These are phyloP conservation scores for Macrocystidia cucumis DNA, from an alignment of 1,284 basidiomycete genomes.

Conservation along the genomic window DNA sequence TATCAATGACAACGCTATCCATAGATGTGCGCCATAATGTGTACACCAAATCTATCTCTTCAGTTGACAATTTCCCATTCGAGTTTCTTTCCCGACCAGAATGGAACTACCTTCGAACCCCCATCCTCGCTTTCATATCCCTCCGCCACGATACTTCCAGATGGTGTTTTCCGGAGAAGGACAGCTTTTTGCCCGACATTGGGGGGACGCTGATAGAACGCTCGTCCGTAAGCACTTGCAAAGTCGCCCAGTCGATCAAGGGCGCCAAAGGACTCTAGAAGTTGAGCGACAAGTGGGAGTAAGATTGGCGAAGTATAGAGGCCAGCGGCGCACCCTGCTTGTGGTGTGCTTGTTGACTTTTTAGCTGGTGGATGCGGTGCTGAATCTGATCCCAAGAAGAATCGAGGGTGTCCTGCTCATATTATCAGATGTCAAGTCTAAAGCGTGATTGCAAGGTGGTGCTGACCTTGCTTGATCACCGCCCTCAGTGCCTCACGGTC, in stretches of 20 bases:
- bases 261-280: slow-evolving; percentile 84
- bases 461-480: slow-evolving; percentile 70
- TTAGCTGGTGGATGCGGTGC: slow-evolving; percentile 85
- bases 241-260: slow-evolving; percentile 77
- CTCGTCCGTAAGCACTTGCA: slow-evolving; percentile 69
- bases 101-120: slow-evolving; percentile 74
- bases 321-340: slow-evolving; percentile 83
- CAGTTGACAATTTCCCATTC: slow-evolving; percentile 72
- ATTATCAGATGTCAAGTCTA: slow-evolving; percentile 3
- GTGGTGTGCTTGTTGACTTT: slow-evolving; percentile 74
- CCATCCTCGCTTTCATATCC: slow-evolving; percentile 40
- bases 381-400: slow-evolving; percentile 97
- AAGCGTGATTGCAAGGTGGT: slow-evolving; percentile 1
- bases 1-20: neutral
- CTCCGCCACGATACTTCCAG: slow-evolving; percentile 40
- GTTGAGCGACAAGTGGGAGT: slow-evolving; percentile 79
- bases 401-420: slow-evolving; percentile 77
- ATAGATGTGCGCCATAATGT: neutral
- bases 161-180: slow-evolving; percentile 21
- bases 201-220: slow-evolving; percentile 61
- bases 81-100: slow-evolving; percentile 85
- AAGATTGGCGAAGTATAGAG: slow-evolving; percentile 90
- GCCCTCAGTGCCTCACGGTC: slow-evolving; percentile 84
- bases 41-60: neutral
- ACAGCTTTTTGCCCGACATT: slow-evolving; percentile 26